Conservation (phyloP, 2,329 filamentous ascomycete species). For the Orbilia quercus region DNA sequence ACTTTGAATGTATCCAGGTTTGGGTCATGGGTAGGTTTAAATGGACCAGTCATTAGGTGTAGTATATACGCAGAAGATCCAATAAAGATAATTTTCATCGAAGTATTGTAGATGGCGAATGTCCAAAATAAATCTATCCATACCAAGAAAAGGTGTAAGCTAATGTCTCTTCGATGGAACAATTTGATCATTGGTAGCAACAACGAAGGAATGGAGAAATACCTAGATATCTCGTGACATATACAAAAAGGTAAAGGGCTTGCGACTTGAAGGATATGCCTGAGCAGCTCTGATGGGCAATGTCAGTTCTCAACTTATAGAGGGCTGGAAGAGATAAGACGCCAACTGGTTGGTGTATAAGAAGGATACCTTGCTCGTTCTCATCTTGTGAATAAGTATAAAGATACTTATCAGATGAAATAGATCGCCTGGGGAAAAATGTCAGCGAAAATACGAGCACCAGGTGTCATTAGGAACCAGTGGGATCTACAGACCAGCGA, state of each 20-base stretch:
- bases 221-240: slow-evolving; percentile 92
- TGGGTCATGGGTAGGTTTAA: slow-evolving; percentile 96
- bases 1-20: slow-evolving; percentile 98
- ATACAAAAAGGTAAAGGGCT: slow-evolving; percentile 92
- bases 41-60: slow-evolving; percentile 97
- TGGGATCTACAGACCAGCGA: slow-evolving; percentile 54
- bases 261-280: slow-evolving; percentile 99
- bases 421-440: slow-evolving; percentile 76
- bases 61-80: slow-evolving; percentile 89
- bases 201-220: slow-evolving; percentile 57
- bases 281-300: slow-evolving; percentile 80
- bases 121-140: slow-evolving; percentile 83
- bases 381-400: slow-evolving; percentile 97
- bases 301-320: slow-evolving; percentile 19
- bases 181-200: neutral
- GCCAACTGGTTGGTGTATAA: neutral
- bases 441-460: neutral
- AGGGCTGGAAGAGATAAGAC: neutral
- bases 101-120: slow-evolving; percentile 87
- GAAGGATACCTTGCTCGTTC: slow-evolving; percentile 63
- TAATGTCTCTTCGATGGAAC: neutral
- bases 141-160: slow-evolving; percentile 39
- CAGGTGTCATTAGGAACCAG: neutral
- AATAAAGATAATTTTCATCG: slow-evolving; percentile 97
- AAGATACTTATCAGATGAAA: slow-evolving; percentile 94